Evolutionary conservation across 352 stramenopile genomes (phyloP).

Genomic region (Phytophthora tentaculata): DNA sequence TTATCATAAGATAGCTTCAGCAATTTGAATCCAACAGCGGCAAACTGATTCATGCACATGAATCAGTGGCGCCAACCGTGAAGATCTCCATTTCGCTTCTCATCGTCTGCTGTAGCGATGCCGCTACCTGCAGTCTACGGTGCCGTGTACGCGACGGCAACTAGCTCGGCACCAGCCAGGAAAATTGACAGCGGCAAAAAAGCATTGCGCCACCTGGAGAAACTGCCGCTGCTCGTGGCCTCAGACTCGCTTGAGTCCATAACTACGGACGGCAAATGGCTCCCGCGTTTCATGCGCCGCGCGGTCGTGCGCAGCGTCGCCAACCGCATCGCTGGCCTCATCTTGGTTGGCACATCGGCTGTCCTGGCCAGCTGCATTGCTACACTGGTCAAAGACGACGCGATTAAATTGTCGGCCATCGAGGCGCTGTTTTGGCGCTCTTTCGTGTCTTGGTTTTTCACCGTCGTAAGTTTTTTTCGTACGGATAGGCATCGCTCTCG

Average conservation of each 20-base stretch:
- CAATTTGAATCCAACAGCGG: neutral
- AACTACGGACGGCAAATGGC: constrained; percentile 34
- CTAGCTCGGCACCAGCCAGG: constrained; percentile 20
- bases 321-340: constrained; percentile 39
- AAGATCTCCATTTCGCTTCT: constrained; percentile 30
- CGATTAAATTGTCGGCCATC: constrained; percentile 57
- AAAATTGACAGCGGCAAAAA: constrained; percentile 46
- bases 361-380: constrained; percentile 69
- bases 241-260: constrained; percentile 34
- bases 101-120: constrained; percentile 14
- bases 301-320: constrained; percentile 33
- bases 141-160: constrained; percentile 31
- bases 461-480: constrained; percentile 40
- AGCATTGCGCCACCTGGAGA: constrained; percentile 48
- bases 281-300: constrained; percentile 41
- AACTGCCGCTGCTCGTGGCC: constrained; percentile 46
- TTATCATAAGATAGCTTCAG: constrained; percentile 2
- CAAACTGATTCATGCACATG: neutral
- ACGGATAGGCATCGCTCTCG: neutral
- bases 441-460: constrained; percentile 58
- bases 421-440: constrained; percentile 77
- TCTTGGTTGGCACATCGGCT: constrained; percentile 58
- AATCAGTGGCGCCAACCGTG: neutral
- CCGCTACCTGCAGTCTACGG: constrained; percentile 39
- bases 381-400: constrained; percentile 61